Percentiles rank a stretch among this genome's conserved stretches.
Conservation (phyloP, 2,329 filamentous ascomycete genomes). For the Aspergillus latus region DNA sequence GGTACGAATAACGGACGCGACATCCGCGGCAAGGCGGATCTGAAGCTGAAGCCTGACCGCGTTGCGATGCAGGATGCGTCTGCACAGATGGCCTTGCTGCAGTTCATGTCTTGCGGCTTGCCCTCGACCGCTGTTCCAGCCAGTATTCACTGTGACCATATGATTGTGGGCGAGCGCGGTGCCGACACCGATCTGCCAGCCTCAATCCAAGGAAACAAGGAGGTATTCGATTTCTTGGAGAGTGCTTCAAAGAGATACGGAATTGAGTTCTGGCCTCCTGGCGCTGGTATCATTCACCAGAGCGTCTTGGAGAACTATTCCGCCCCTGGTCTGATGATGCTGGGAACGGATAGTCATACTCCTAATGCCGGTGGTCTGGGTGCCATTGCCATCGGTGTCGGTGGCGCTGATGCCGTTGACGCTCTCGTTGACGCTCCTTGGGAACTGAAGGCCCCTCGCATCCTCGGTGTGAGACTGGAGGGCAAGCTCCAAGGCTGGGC, state of each 20-base stretch:
- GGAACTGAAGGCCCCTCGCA: conserved; percentile 93
- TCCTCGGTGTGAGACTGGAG: conserved; percentile 80
- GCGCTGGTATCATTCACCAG: conserved; percentile 95
- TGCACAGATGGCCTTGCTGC: conserved; percentile 95
- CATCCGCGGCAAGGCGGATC: conserved; percentile 83
- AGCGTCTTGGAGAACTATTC: conserved; percentile 97
- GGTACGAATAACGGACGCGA: conserved; percentile 79
- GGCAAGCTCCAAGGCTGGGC: conserved; percentile 88
- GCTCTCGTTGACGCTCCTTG: conserved; percentile 93
- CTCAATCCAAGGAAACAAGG: conserved; percentile 87
- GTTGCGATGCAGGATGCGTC: conserved; percentile 99
- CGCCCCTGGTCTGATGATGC: conserved; percentile 96
- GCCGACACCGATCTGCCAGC: conserved; percentile 80
- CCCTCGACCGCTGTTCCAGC: conserved; percentile 88
- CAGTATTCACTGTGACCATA: conserved; percentile 97
- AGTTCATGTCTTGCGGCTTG: conserved; percentile 97
- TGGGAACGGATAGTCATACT: conserved; percentile 95
- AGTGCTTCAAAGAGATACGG: conserved; percentile 87
- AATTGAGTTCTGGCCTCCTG: conserved; percentile 93
- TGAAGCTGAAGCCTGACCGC: conserved; percentile 95
- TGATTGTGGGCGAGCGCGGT: conserved; percentile 93
- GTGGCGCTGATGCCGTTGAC: conserved; percentile 95
- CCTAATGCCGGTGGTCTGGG: conserved; percentile 95
- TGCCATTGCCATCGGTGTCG: conserved; percentile 93
- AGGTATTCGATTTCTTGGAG: conserved; percentile 97